Percentiles rank a stretch among this genome's conserved stretches.
Conservation (phyloP, 495 filamentous ascomycete species). For the Chaetomidium leptoderma region DNA sequence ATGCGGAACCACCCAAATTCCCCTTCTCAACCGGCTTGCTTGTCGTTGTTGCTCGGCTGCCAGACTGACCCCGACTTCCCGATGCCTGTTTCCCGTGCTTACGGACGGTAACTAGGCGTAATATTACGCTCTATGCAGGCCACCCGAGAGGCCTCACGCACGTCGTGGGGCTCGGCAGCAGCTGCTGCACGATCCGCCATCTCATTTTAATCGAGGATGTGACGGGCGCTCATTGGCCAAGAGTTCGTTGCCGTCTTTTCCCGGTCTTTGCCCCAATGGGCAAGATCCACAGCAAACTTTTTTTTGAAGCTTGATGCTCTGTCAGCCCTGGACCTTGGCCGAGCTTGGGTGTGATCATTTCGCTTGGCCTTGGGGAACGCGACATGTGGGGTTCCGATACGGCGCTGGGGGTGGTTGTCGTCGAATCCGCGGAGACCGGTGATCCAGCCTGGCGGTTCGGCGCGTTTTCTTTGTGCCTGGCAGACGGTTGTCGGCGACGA, state of each 20-base stretch:
- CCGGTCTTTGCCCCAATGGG: conserved; percentile 6
- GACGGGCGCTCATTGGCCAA: conserved; percentile 3
- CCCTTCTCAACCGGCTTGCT: too few species aligned
- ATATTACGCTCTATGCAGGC: not conserved
- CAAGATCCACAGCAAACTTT: not conserved
- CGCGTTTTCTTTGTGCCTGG: not conserved
- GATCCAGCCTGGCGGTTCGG: not conserved
- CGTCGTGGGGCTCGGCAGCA: not conserved
- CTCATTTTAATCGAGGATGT: conserved; percentile 12
- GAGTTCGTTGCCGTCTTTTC: not conserved
- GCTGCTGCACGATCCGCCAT: conserved; percentile 7
- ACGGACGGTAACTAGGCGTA: not conserved
- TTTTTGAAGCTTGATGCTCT: not conserved
- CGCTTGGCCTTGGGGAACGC: conserved; percentile 10
- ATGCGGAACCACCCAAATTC: not conserved
- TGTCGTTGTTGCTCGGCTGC: too few species aligned
- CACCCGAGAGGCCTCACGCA: conserved; percentile 6
- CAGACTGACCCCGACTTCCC: too few species aligned
- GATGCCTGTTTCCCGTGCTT: too few species aligned
- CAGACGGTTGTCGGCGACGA: not conserved
- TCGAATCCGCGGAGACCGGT: not conserved
- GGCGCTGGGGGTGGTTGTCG: not conserved
- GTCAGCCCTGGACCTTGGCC: not conserved
- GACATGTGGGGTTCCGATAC: not conserved
- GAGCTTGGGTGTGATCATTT: not conserved